Conservation (phyloP, 2,329 filamentous ascomycete species). For the Colletotrichum somersetense region DNA sequence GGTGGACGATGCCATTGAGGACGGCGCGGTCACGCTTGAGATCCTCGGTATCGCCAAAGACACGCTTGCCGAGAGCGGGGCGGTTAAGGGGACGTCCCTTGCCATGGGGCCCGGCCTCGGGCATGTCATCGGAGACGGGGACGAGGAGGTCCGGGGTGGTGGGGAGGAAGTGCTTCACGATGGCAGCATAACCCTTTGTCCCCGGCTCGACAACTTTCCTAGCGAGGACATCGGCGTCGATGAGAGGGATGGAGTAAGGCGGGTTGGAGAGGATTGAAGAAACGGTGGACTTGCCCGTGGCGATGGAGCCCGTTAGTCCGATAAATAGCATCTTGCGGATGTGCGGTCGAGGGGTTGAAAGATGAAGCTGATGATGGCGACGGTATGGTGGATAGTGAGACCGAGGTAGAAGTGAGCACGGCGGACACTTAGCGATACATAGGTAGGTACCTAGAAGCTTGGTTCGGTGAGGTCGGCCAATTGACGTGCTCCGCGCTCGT, state of each 20-base stretch:
- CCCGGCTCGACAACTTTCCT: conserved; percentile 96
- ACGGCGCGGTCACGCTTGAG: conserved; percentile 78
- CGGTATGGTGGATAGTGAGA: conserved; percentile 5
- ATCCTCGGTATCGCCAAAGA: conserved; percentile 85
- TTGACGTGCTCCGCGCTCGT: not conserved
- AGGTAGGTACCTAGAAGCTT: not conserved
- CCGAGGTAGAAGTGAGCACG: not conserved
- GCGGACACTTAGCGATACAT: not conserved
- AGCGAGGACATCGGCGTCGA: conserved; percentile 94
- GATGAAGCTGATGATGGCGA: not conserved
- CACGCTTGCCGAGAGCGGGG: conserved; percentile 83
- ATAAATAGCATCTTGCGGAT: conserved; percentile 84
- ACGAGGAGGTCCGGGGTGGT: conserved; percentile 89
- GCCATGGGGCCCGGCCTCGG: conserved; percentile 66
- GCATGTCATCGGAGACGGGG: conserved; percentile 64
- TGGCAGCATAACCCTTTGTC: conserved; percentile 83
- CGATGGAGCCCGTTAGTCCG: conserved; percentile 95
- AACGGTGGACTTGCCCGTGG: conserved; percentile 97
- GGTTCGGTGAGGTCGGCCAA: conserved; percentile 2
- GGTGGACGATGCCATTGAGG: conserved; percentile 92
- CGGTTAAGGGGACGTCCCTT: conserved; percentile 85
- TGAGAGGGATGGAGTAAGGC: conserved; percentile 88
- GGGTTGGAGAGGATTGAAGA: conserved; percentile 83
- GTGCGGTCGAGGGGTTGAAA: conserved; percentile 7
- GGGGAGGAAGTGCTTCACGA: conserved; percentile 83